A percentile compares a stretch with the other conserved stretches of the same genome.
phyloP scores from a whole-genome alignment of 257 asterid genomes.

The Fraxinus americana region DNA sequence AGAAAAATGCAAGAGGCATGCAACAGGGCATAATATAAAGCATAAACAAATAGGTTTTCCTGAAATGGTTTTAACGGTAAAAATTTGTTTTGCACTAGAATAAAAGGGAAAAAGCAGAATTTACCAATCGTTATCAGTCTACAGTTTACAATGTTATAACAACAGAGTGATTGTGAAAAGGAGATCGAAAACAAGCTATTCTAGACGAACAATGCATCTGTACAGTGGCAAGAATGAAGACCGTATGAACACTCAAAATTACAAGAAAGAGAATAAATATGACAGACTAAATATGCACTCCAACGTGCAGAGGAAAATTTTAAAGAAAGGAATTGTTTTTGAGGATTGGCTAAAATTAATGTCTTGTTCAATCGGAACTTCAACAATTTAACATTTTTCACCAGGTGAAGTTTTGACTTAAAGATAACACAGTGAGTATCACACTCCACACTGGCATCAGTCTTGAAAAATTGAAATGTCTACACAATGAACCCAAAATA shows the following conservation, averaged over 20 bases:
- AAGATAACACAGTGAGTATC: not conserved
- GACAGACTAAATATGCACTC: not conserved
- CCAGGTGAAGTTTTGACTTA: not conserved
- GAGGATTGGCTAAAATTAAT: not conserved
- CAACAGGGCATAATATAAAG: not conserved
- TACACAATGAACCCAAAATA: not conserved
- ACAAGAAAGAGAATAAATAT: too few relatives aligned
- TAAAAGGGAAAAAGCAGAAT: not conserved
- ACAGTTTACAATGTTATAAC: not conserved
- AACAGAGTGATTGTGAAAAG: not conserved
- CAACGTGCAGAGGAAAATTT: not conserved
- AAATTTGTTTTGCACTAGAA: not conserved
- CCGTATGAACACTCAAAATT: too few relatives aligned
- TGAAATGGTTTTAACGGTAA: not conserved
- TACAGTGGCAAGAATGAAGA: not conserved
- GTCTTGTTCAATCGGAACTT: not conserved
- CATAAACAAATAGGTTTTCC: not conserved
- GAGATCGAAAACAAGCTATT: too few relatives aligned
- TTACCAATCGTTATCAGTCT: not conserved
- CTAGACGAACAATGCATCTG: not conserved
- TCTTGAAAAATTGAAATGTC: not conserved
- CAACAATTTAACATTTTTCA: not conserved
- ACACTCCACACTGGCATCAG: not conserved
- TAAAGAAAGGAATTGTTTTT: not conserved
- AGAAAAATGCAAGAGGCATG: not conserved